Base-by-base conservation (phyloP, 1,284 basidiomycete species). In the Thecaphora thlaspeos region DNA sequence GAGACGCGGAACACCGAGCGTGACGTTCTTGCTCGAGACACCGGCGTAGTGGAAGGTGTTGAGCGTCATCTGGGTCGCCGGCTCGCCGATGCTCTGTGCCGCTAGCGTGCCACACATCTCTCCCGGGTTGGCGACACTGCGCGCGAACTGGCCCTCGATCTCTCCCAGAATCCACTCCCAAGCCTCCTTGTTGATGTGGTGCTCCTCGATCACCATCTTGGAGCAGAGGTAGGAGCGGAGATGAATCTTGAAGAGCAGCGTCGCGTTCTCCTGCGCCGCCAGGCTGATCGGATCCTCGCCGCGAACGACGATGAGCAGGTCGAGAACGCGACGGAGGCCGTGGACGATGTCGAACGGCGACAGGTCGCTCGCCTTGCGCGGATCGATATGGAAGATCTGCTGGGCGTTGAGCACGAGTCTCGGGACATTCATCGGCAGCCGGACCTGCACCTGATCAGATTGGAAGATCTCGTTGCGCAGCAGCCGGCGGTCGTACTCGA, bases 91-190 rank as follows among this genome's bases (percentile, higher is more conserved):
- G 4, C 92, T 96, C 80, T 98, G 95, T 0, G 95, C 95, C 34
- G 95, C 89, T 15, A 98, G 84, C 0, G 92, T 97, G 43, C 95
- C 95, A 70, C 95, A 98, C 95, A 98, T 98, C 81, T 98, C 95
- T 46, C 94, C 93, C 0, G 95, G 90, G 74, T 94, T 89, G 22
- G 85, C 91, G 2, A 96, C 76, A 1, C 93, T 90, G 78, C 92
- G 90, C 32, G 89, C 84, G 46, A 76, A 77, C 40, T 77, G 74
- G 0, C 67, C 67, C 79, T 98, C 92, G 45, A 98, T 86, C 80
- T 98, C 95, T 68, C 94, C 95, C 53, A 97, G 75, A 3, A 97
- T 90, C 93, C 93, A 98, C 73, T 96, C 91, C 79, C 95, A 98
- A 1, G 94, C 93, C 77, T 94, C 71, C 41, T 66, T 59, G 56